Percentiles rank a stretch among this genome's conserved stretches.
phyloP scores from a whole-genome alignment of 2,329 filamentous ascomycete species.

The Colletotrichum sp. region DNA sequence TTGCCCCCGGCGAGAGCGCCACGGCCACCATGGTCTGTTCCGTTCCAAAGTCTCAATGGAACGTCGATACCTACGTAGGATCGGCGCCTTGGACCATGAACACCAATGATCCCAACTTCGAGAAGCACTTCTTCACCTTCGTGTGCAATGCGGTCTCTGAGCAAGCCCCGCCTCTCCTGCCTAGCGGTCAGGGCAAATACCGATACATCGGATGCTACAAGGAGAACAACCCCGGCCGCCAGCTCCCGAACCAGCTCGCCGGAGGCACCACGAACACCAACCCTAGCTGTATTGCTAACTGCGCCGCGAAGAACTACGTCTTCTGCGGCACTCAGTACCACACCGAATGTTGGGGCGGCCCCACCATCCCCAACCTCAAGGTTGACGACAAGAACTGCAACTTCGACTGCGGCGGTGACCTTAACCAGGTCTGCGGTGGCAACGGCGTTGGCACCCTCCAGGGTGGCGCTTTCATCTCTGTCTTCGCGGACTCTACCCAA shows the following conservation, averaged over 20 bases:
- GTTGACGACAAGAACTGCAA: slow-evolving; percentile 54
- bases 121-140: slow-evolving; percentile 59
- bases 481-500: slow-evolving; percentile 46
- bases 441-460: slow-evolving; percentile 40
- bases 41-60: slow-evolving; percentile 62
- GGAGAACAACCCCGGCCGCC: slow-evolving; percentile 60
- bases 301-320: slow-evolving; percentile 20
- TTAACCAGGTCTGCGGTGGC: slow-evolving; percentile 59
- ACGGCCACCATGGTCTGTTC: slow-evolving; percentile 60
- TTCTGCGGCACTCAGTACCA: slow-evolving; percentile 57
- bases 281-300: slow-evolving; percentile 40
- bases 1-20: slow-evolving; percentile 53
- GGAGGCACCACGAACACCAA: too few relatives aligned
- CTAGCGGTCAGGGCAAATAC: slow-evolving; percentile 50
- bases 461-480: slow-evolving; percentile 48
- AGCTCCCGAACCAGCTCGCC: slow-evolving; percentile 38
- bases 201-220: slow-evolving; percentile 60
- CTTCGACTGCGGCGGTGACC: slow-evolving; percentile 53
- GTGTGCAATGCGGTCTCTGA: slow-evolving; percentile 55
- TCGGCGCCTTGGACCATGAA: slow-evolving; percentile 61
- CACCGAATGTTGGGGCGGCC: slow-evolving; percentile 61
- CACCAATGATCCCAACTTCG: slow-evolving; percentile 56
- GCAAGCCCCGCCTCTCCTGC: slow-evolving; percentile 54
- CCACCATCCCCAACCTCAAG: slow-evolving; percentile 46
- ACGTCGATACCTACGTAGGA: slow-evolving; percentile 54